phyloP scores from a whole-genome alignment of 257 asterid genomes.

The Lithospermum erythrorhizon region DNA sequence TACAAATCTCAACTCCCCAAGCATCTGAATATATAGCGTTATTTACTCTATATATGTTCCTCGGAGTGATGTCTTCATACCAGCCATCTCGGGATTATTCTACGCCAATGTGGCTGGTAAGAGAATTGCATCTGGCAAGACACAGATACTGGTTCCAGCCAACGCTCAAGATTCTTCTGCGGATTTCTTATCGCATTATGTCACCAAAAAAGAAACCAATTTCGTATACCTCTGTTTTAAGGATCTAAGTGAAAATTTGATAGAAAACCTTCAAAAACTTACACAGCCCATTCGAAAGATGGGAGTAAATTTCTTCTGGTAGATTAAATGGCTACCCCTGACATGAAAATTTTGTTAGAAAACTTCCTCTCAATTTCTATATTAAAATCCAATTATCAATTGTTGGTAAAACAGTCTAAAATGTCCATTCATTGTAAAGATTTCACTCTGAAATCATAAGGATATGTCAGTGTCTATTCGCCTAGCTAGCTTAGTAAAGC shows the following conservation, averaged over 20 bases:
- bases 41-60: constrained; percentile 29
- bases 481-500: too few species aligned
- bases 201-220: constrained; percentile 66
- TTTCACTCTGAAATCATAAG: not conserved
- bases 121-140: constrained; percentile 63
- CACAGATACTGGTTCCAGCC: constrained; percentile 66
- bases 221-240: constrained; percentile 75
- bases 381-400: constrained; percentile 13
- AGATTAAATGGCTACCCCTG: not conserved
- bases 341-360: not conserved
- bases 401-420: constrained; percentile 16
- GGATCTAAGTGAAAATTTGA: constrained; percentile 12
- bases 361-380: constrained; percentile 1
- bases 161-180: constrained; percentile 31
- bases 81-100: constrained; percentile 71
- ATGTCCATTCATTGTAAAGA: too few species aligned
- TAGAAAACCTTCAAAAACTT: not conserved
- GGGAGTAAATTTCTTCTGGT: not conserved
- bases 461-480: not conserved
- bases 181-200: constrained; percentile 53
- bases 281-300: not conserved
- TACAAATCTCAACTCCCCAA: constrained; percentile 22
- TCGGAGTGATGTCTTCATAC: constrained; percentile 35
- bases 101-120: constrained; percentile 77
- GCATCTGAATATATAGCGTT: constrained; percentile 29